phyloP scores from a whole-genome alignment of 345 rosid species.

The Diplotaxis tenuifolia region DNA sequence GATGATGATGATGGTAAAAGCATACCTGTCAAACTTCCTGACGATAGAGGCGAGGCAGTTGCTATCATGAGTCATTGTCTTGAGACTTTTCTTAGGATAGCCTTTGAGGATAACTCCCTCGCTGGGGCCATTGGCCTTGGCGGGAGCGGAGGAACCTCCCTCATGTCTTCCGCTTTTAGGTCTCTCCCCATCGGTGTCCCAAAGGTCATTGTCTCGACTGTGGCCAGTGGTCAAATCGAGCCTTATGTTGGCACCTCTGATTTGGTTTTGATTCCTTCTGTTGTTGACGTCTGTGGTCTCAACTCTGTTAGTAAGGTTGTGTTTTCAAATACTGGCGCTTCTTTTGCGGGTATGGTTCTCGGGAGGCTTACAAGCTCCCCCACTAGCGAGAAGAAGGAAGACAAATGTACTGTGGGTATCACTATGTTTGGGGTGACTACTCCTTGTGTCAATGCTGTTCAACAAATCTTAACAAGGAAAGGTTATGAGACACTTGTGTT shows the following conservation, averaged over 20 bases:
- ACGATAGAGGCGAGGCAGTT: constrained; percentile 75
- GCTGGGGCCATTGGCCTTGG: constrained; percentile 81
- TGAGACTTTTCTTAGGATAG: constrained; percentile 47
- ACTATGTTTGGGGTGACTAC: constrained; percentile 99
- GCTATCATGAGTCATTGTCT: constrained; percentile 66
- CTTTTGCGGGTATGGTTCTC: constrained; percentile 87
- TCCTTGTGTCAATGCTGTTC: constrained; percentile 68
- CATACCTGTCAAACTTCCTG: constrained; percentile 37
- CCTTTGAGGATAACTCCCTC: constrained; percentile 41
- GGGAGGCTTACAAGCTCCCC: constrained; percentile 40
- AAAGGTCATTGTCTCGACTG: constrained; percentile 83
- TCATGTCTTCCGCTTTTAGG: constrained; percentile 66
- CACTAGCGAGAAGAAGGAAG: background rate
- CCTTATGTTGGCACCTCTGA: constrained; percentile 85
- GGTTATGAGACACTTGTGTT: constrained; percentile 87
- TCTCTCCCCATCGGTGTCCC: constrained; percentile 77
- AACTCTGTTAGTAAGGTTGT: constrained; percentile 81
- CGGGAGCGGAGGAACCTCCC: constrained; percentile 90
- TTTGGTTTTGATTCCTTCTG: constrained; percentile 72
- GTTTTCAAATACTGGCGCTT: constrained; percentile 80
- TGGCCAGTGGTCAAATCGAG: constrained; percentile 81
- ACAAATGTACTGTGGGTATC: constrained; percentile 61
- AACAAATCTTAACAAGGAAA: constrained; percentile 56
- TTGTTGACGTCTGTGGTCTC: constrained; percentile 89
- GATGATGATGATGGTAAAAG: constrained; percentile 17